Evolutionary conservation across 352 stramenopile genomes (phyloP).

Genomic region (Globisporangium cederbergense): DNA sequence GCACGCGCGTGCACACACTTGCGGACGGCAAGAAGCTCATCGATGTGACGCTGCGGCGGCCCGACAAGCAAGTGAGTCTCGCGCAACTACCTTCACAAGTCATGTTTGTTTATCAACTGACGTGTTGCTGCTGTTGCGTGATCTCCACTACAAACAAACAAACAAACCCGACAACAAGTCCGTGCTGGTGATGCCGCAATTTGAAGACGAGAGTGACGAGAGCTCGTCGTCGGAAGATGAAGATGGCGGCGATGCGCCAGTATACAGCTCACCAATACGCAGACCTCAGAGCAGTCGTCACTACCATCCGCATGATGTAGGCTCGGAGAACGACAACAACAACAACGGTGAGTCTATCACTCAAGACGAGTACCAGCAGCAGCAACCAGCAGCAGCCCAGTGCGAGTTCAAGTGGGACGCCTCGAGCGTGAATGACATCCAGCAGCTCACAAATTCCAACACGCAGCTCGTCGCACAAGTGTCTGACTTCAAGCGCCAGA

Average conservation of each 20-base stretch:
- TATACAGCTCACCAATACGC: conserved; percentile 6
- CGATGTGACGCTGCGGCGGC: conserved; percentile 44
- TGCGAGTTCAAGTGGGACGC: conserved; percentile 44
- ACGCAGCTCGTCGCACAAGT: conserved; percentile 35
- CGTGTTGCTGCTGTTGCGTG: background rate
- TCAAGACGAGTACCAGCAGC: background rate
- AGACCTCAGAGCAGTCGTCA: conserved; percentile 12
- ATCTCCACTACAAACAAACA: background rate
- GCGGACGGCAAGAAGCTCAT: conserved; percentile 51
- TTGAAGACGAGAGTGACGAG: conserved; percentile 57
- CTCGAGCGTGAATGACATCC: conserved; percentile 36
- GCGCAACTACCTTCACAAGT: background rate
- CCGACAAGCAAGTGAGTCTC: conserved; percentile 18
- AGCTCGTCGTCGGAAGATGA: conserved; percentile 40
- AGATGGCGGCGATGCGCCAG: conserved; percentile 10
- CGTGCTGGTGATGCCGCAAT: conserved; percentile 55
- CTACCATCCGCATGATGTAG: conserved; percentile 14
- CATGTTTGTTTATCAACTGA: background rate
- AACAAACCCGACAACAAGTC: conserved; percentile 12
- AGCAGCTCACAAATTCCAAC: conserved; percentile 66
- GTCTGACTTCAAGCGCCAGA: conserved; percentile 49
- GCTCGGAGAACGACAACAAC: conserved; percentile 23
- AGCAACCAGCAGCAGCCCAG: conserved; percentile 16
- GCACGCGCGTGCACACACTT: conserved; percentile 32
- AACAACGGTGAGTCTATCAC: background rate